A percentile compares a stretch with the other conserved stretches of the same genome.
phyloP scores from a whole-genome alignment of 164 flowering plant species.

The Cinnamomum chago region DNA sequence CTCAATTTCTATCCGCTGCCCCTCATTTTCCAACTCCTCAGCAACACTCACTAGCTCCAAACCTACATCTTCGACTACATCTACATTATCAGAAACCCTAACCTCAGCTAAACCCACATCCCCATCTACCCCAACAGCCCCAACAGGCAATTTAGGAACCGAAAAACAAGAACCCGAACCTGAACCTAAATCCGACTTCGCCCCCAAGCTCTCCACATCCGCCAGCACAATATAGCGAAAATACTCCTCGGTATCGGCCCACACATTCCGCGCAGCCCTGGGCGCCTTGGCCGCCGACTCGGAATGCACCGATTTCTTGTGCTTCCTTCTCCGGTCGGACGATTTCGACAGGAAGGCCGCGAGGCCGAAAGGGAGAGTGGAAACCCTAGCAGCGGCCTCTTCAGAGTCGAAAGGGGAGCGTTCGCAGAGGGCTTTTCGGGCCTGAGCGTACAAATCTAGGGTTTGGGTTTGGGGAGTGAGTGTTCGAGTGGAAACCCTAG shows the following conservation, averaged over 20 bases:
- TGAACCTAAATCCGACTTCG: conserved; percentile 18
- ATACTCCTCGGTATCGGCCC: conserved; percentile 75
- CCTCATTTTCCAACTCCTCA: conserved; percentile 6
- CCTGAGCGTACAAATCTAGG: conserved; percentile 63
- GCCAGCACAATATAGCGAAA: conserved; percentile 53
- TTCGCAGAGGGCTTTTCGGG: conserved; percentile 56
- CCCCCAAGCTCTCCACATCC: conserved; percentile 53
- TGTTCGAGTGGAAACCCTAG: conserved; percentile 20
- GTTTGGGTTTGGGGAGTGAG: not conserved
- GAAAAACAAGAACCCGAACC: conserved; percentile 34
- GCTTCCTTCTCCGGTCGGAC: conserved; percentile 41
- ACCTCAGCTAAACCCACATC: conserved; percentile 8
- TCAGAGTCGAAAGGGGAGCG: conserved; percentile 73
- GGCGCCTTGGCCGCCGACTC: conserved; percentile 13
- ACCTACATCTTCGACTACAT: conserved; percentile 5
- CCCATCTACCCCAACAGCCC: conserved; percentile 3
- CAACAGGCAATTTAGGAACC: conserved; percentile 28
- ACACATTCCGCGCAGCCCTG: conserved; percentile 27
- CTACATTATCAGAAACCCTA: conserved; percentile 3
- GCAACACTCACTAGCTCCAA: conserved; percentile 1
- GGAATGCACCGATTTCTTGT: conserved; percentile 51
- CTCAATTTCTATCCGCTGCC: conserved; percentile 12
- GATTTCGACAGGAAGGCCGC: conserved; percentile 44
- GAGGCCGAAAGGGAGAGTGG: conserved; percentile 60
- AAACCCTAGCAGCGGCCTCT: conserved; percentile 32